Evolutionary conservation across 805 yeast genomes (phyloP).

Genomic region (Clavispora carvajalis): DNA sequence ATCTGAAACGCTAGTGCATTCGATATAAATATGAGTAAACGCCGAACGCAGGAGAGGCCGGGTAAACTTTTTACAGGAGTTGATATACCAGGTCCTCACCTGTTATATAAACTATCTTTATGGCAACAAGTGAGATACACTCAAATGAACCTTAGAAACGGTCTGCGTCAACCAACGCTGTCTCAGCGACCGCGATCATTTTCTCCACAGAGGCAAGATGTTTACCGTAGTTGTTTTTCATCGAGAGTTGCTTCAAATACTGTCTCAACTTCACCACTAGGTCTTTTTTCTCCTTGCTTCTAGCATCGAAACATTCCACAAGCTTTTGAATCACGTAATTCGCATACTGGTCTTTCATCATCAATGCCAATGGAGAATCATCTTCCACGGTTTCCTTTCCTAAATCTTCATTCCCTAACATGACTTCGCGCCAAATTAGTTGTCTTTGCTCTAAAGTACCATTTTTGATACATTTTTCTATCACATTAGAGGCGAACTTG

Average conservation of each 20-base stretch:
- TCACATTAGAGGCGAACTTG: conserved; percentile 96
- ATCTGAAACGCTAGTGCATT: not conserved
- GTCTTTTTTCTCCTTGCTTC: conserved; percentile 58
- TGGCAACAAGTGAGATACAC: not conserved
- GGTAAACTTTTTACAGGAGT: not conserved
- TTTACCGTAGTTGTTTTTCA: conserved; percentile 66
- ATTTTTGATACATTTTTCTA: conserved; percentile 82
- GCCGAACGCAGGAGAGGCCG: not conserved
- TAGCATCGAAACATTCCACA: conserved; percentile 67
- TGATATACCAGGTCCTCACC: not conserved
- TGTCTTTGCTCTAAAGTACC: conserved; percentile 62
- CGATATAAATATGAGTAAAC: not conserved
- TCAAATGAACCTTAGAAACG: not conserved
- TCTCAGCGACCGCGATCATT: conserved; percentile 52
- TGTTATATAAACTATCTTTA: not conserved
- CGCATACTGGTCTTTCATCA: conserved; percentile 98
- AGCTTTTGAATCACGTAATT: conserved; percentile 95
- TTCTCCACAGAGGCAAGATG: conserved; percentile 81
- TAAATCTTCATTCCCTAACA: conserved; percentile 46
- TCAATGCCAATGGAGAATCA: conserved; percentile 67
- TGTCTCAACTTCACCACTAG: conserved; percentile 74
- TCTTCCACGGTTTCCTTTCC: conserved; percentile 49
- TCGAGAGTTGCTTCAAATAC: conserved; percentile 66
- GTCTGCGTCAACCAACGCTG: conserved; percentile 39
- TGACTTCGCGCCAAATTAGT: conserved; percentile 60